Base-by-base conservation (phyloP, 768 basidiomycete genomes). In the Pleurotus sapidus region DNA sequence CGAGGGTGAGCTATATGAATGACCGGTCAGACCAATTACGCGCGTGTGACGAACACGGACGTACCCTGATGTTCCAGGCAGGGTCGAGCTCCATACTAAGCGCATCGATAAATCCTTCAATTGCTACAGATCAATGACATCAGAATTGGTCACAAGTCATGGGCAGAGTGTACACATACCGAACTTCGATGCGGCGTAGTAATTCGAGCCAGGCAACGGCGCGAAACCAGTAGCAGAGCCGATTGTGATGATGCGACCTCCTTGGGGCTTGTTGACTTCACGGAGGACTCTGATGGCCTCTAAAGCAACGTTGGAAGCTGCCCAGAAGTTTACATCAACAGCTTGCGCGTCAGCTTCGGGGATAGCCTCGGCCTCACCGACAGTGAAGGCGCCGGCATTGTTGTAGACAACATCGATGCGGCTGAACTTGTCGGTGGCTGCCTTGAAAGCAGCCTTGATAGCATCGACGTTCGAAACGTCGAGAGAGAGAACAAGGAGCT, bases 51-150 rank as follows among this genome's bases (percentile, higher is more conserved):
- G 11, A 14, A 42, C 15, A 9, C 14, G n/a, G 43, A 42, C 68
- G n/a, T 50, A 76, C 79, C 64, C 74, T 78, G 63, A 80, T 78
- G 50, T 79, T 77, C 79, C 79, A 81, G 18, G 27, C 65, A 9
- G 79, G 78, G 46, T 79, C 76, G 2, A 79, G 56, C 57, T 81
- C 79, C 42, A 65, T 61, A 3, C 63, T 64, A 24, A 80, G 59
- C 1, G 75, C 62, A 57, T 78, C 71, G 2, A 69, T 72, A 27
- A 77, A 60, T 17, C 72, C 75, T 55, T 76, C 74, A n/a, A 74
- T 51, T 11, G 75, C 74, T 75, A 58, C 11, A 11, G 4, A 34
- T 3, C 30, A 8, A 47, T n/a, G 37, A 57, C 51, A 39, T 25
- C 27, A 25, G 23, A 11, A 12, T 47, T n/a, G 51, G 37, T 54